Percentiles rank a stretch among this genome's conserved stretches.
Conservation (phyloP, 2,329 filamentous ascomycete genomes). For the Aspergillus sp. region DNA sequence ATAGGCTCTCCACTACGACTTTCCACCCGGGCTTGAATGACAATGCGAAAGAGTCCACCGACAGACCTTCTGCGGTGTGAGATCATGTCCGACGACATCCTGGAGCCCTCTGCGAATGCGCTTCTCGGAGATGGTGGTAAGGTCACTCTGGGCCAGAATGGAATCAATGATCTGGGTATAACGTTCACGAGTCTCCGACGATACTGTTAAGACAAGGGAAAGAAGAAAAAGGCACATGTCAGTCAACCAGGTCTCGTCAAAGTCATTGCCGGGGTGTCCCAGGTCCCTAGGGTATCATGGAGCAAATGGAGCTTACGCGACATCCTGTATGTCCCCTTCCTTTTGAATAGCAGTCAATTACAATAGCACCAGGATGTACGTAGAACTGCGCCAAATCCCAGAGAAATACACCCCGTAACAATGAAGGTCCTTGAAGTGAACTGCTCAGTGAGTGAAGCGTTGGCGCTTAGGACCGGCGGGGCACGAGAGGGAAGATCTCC, state of each 20-base stretch:
- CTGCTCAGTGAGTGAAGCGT: conserved; percentile 11
- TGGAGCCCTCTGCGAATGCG: conserved; percentile 57
- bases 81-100: conserved; percentile 52
- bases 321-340: conserved; percentile 19
- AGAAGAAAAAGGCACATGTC: conserved; percentile 8
- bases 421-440: background rate
- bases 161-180: conserved; percentile 55
- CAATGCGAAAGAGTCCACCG: background rate
- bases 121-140: conserved; percentile 58
- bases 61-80: conserved; percentile 53
- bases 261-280: too few relatives aligned
- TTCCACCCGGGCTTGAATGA: background rate
- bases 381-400: background rate
- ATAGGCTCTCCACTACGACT: background rate
- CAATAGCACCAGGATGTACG: conserved; percentile 6
- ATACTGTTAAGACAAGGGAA: conserved; percentile 30
- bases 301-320: conserved; percentile 27
- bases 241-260: conserved; percentile 1
- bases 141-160: conserved; percentile 52
- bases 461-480: conserved; percentile 35
- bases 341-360: conserved; percentile 4
- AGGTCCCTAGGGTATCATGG: conserved; percentile 2
- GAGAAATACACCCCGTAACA: too few relatives aligned
- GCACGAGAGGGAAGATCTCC: conserved; percentile 15
- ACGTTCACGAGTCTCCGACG: conserved; percentile 40